Evolutionary conservation across 768 basidiomycete genomes (phyloP).

Genomic region (Podaxis pistillaris): DNA sequence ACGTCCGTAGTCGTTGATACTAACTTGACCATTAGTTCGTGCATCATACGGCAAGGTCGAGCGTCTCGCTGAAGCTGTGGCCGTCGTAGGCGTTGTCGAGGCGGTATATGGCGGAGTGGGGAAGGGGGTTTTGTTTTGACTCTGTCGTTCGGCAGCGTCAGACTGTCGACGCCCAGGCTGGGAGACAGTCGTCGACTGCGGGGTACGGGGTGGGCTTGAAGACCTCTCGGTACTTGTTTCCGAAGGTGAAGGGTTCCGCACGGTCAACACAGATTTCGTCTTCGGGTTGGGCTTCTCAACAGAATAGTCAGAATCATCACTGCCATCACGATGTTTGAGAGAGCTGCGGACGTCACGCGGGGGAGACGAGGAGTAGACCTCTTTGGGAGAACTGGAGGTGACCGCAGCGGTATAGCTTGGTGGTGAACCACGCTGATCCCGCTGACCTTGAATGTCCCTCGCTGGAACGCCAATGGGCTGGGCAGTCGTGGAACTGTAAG

Average conservation of each 20-base stretch:
- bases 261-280: constrained; percentile 6
- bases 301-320: neutral
- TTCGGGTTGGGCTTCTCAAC: neutral
- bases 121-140: neutral
- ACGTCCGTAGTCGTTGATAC: constrained; percentile 12
- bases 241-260: constrained; percentile 10
- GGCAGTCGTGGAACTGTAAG: neutral
- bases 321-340: neutral
- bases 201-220: neutral
- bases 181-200: neutral
- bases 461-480: neutral
- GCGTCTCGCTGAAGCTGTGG: neutral
- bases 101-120: neutral
- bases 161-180: neutral
- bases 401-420: neutral
- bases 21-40: constrained; percentile 17
- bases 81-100: neutral
- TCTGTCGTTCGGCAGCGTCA: neutral
- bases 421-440: neutral
- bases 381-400: neutral
- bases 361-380: neutral
- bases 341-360: constrained; percentile 2
- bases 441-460: neutral
- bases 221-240: constrained; percentile 9
- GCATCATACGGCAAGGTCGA: constrained; percentile 6